These are phyloP conservation scores for Incumbomyces lentus DNA, from an alignment of 2,329 filamentous ascomycete species.

Conservation along the genomic window DNA sequence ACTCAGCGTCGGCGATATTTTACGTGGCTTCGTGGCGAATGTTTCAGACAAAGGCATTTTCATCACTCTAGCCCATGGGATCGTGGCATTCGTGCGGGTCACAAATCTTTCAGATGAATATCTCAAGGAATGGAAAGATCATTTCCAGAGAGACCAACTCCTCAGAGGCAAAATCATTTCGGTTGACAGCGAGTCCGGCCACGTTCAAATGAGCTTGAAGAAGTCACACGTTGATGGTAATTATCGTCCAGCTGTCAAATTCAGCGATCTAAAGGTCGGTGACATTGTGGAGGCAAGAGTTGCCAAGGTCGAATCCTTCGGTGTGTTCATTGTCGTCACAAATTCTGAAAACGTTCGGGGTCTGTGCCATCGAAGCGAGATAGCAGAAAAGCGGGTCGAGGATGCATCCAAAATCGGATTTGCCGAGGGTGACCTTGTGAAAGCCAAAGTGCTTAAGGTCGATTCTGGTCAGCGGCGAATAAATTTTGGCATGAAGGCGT, in stretches of 20 bases:
- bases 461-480: conserved; percentile 66
- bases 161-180: conserved; percentile 76
- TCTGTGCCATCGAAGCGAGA: conserved; percentile 82
- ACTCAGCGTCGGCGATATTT: conserved; percentile 63
- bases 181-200: conserved; percentile 57
- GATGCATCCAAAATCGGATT: conserved; percentile 77
- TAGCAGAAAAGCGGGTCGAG: conserved; percentile 71
- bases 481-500: conserved; percentile 85
- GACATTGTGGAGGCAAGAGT: conserved; percentile 82
- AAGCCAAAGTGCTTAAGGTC: conserved; percentile 75
- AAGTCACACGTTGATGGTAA: conserved; percentile 70
- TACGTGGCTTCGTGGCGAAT: conserved; percentile 87
- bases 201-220: conserved; percentile 80
- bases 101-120: conserved; percentile 82
- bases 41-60: conserved; percentile 84
- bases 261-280: conserved; percentile 66
- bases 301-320: conserved; percentile 87
- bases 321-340: conserved; percentile 86
- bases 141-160: conserved; percentile 79
- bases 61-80: conserved; percentile 66
- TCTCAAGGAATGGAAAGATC: conserved; percentile 89
- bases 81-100: conserved; percentile 75
- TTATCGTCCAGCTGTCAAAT: conserved; percentile 62
- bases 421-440: conserved; percentile 82
- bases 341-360: conserved; percentile 82